Conservation (phyloP, 345 rosid genomes). For the Odontarrhena argentea region DNA sequence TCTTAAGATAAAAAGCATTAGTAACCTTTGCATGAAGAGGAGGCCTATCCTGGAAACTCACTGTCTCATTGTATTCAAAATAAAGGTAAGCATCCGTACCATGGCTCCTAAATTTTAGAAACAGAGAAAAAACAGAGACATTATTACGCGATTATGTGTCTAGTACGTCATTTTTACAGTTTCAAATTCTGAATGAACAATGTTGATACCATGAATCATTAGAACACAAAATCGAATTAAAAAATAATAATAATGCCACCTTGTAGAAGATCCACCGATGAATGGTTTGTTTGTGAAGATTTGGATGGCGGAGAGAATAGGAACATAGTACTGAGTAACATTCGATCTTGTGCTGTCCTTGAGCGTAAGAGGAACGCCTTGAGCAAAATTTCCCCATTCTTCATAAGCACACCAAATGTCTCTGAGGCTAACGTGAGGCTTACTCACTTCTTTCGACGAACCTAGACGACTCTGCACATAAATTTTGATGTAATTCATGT, state of each 20-base stretch:
- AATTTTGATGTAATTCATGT: background rate
- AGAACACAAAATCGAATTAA: background rate
- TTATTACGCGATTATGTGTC: too few species aligned
- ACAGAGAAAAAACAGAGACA: background rate
- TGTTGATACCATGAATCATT: too few species aligned
- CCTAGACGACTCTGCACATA: background rate
- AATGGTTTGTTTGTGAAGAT: constrained; percentile 21
- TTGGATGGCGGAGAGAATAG: constrained; percentile 24
- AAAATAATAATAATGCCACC: background rate
- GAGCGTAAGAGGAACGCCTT: constrained; percentile 17
- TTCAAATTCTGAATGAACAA: too few species aligned
- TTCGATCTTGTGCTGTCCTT: background rate
- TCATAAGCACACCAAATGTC: constrained; percentile 23
- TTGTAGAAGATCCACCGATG: constrained; percentile 17
- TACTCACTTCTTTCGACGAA: background rate
- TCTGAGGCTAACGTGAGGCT: background rate
- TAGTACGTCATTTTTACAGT: too few species aligned
- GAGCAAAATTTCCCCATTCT: background rate
- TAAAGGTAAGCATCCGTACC: constrained; percentile 2
- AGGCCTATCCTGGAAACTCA: background rate
- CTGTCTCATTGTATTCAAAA: constrained; percentile 14
- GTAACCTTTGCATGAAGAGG: background rate
- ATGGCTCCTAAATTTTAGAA: constrained; percentile 17
- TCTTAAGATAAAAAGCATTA: background rate
- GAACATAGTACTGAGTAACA: constrained; percentile 12